Evolutionary conservation across 2,329 filamentous ascomycete species (phyloP), one percentile per base, ranked within the genome.

Genomic region (Sclerotinia nivalis): DNA sequence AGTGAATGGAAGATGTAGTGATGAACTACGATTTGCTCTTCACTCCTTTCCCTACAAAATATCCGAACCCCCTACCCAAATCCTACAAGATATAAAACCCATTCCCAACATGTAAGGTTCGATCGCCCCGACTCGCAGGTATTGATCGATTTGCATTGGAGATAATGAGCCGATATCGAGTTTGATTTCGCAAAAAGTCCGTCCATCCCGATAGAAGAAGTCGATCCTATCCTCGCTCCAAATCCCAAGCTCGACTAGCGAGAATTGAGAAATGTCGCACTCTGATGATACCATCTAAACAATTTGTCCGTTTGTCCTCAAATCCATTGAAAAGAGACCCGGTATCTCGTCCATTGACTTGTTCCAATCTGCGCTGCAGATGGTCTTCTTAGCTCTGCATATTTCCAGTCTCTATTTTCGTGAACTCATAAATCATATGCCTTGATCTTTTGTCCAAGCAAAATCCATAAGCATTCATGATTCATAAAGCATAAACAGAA

Each of bases 1-100:
- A 66, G 28, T 47, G 37, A n/a, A 34, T n/a, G 8, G 74, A 73
- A 76, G 75, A 74, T 74, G 76, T 75, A 76, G 75, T 74, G 75
- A 76, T 76, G 76, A 76, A 66, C 76, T 77, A 76, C 73, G 73
- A 67, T 71, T 71, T 71, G 67, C 64, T 45, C 69, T 64, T 47
- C 72, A 37, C n/a, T 37, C 47, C 31, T 25, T 68, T 54, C 49
- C 61, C 43, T 28, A 50, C 56, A 40, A 50, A 40, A 49, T 60
- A 64, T 58, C 37, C 43, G 40, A 47, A 18, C 12, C 54, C 54
- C 15, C 20, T 45, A 10, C 34, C 22, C 43, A 61, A 47, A 47
- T 25, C 56, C 52, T 25, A 47, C 70, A 25, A 47, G 22, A 50
- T 67, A 43, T 31, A 25, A n/a, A 47, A 20, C 37, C 13, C 50